Evolutionary conservation across 495 filamentous ascomycete species (phyloP).

Genomic region (Jackrogersella multiformis): DNA sequence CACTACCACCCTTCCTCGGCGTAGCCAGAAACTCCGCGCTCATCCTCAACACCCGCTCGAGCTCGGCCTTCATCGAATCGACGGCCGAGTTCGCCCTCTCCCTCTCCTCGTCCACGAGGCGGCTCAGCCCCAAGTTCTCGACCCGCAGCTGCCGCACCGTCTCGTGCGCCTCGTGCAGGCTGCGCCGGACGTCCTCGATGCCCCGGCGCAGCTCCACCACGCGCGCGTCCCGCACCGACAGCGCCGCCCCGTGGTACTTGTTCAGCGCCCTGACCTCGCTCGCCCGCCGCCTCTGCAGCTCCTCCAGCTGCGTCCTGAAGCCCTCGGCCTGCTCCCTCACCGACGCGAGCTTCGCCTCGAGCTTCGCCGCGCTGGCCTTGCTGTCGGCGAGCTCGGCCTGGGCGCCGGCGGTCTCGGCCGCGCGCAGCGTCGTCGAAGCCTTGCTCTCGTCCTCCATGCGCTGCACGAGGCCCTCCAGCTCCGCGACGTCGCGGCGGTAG

Average conservation of each 20-base stretch:
- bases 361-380: slow-evolving; percentile 49
- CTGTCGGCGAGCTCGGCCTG: slow-evolving; percentile 54
- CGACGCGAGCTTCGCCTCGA: slow-evolving; percentile 43
- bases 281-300: slow-evolving; percentile 53
- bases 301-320: slow-evolving; percentile 51
- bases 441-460: slow-evolving; percentile 66
- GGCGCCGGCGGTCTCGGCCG: slow-evolving; percentile 42
- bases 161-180: slow-evolving; percentile 50
- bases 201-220: slow-evolving; percentile 52
- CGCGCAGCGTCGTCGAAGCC: slow-evolving; percentile 32
- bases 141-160: slow-evolving; percentile 48
- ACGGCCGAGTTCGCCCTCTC: slow-evolving; percentile 59
- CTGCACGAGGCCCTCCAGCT: slow-evolving; percentile 68
- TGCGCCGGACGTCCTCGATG: slow-evolving; percentile 48
- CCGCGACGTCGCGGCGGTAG: slow-evolving; percentile 70
- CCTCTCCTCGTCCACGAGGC: slow-evolving; percentile 54
- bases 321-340: slow-evolving; percentile 44
- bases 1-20: slow-evolving; percentile 18
- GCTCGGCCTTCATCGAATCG: slow-evolving; percentile 58
- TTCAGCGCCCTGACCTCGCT: slow-evolving; percentile 51
- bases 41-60: slow-evolving; percentile 51
- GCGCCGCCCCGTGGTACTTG: slow-evolving; percentile 47
- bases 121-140: slow-evolving; percentile 49
- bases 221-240: slow-evolving; percentile 55
- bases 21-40: slow-evolving; percentile 46